A percentile compares a stretch with the other conserved stretches of the same genome.
Evolutionary conservation across 495 filamentous ascomycete species (phyloP).

Genomic region (Halenospora varia): DNA sequence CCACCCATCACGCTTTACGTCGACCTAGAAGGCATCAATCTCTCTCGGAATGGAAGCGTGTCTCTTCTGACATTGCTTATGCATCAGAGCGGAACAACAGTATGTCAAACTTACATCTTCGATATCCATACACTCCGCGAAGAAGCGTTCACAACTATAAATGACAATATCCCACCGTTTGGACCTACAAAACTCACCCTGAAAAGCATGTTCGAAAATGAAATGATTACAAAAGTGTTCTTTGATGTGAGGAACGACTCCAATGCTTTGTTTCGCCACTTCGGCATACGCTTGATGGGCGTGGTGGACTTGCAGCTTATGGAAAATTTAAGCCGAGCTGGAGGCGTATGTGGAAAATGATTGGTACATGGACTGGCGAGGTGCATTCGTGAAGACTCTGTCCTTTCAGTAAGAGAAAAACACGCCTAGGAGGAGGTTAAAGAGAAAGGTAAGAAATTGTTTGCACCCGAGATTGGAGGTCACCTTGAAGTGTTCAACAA

Average conservation of each 20-base stretch:
- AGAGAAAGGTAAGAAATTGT: constrained; percentile 33
- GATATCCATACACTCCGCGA: background rate
- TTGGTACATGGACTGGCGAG: constrained; percentile 25
- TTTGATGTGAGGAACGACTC: constrained; percentile 54
- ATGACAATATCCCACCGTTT: background rate
- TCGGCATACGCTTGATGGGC: constrained; percentile 31
- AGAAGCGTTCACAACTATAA: background rate
- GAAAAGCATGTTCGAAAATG: constrained; percentile 45
- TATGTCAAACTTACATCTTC: background rate
- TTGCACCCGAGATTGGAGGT: constrained; percentile 38
- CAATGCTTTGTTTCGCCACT: constrained; percentile 44
- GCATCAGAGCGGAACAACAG: background rate
- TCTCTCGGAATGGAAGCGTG: constrained; percentile 41
- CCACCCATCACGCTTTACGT: constrained; percentile 37
- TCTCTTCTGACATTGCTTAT: constrained; percentile 38
- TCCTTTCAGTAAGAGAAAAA: background rate
- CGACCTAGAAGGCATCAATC: constrained; percentile 48
- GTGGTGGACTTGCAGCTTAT: constrained; percentile 53
- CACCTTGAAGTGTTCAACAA: constrained; percentile 43
- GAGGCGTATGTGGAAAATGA: constrained; percentile 23
- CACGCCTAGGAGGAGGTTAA: constrained; percentile 35
- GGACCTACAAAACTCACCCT: constrained; percentile 31
- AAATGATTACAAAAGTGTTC: constrained; percentile 40
- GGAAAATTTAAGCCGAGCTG: constrained; percentile 37
- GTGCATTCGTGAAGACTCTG: constrained; percentile 37